Evolutionary conservation across 2,329 filamentous ascomycete species (phyloP).

Genomic region (Phialocephala subalpina): DNA sequence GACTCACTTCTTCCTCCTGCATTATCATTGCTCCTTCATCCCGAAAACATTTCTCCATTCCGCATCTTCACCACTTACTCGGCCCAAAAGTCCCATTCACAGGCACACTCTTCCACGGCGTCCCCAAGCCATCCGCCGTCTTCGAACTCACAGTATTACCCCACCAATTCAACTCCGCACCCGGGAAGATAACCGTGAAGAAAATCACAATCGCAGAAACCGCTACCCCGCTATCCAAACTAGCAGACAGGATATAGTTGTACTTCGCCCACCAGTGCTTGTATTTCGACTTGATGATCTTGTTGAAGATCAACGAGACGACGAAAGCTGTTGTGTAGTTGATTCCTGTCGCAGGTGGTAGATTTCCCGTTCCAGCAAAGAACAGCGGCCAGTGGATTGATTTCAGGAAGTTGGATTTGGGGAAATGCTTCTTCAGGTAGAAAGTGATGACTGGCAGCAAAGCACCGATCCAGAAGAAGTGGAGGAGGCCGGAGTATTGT

Average conservation of each 20-base stretch:
- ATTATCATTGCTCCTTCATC: no score
- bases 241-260: conserved; percentile 10
- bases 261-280: conserved; percentile 62
- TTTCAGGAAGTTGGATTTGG: conserved; percentile 64
- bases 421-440: conserved; percentile 60
- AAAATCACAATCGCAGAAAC: conserved; percentile 10
- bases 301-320: conserved; percentile 63
- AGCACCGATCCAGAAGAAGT: conserved; percentile 76
- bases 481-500: conserved; percentile 70
- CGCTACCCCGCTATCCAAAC: not conserved
- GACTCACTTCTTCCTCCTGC: no score
- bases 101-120: conserved; percentile 4
- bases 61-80: not conserved
- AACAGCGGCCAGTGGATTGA: conserved; percentile 62
- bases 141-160: conserved; percentile 7
- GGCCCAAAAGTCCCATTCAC: conserved; percentile 7
- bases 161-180: conserved; percentile 11
- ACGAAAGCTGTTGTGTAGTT: conserved; percentile 71
- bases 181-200: conserved; percentile 6
- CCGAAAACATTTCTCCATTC: no score
- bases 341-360: conserved; percentile 65
- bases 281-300: conserved; percentile 68
- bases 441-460: conserved; percentile 66
- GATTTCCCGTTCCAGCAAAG: conserved; percentile 56
- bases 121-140: conserved; percentile 9